Conservation (phyloP, 257 asterid species). For the Przewalskia tangutica region DNA sequence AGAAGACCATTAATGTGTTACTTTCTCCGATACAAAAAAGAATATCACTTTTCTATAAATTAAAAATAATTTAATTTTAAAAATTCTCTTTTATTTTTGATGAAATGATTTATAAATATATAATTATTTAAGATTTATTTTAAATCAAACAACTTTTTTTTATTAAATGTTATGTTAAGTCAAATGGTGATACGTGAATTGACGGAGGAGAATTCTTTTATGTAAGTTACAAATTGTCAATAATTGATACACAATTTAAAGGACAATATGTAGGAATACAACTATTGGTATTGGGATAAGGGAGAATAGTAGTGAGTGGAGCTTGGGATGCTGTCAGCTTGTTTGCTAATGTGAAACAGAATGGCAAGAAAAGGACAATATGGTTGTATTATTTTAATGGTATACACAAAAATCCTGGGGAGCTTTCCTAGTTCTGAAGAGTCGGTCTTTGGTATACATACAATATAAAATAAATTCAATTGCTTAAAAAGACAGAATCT, state of each 20-base stretch:
- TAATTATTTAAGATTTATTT: too few relatives aligned
- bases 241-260: not conserved
- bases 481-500: not conserved
- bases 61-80: too few relatives aligned
- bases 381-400: not conserved
- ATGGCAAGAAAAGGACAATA: not conserved
- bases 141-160: too few relatives aligned
- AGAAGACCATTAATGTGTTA: too few relatives aligned
- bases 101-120: too few relatives aligned
- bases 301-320: not conserved
- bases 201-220: not conserved
- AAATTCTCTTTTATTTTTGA: too few relatives aligned
- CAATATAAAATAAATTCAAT: not conserved
- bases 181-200: too few relatives aligned
- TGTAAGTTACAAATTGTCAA: not conserved
- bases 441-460: not conserved
- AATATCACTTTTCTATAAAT: too few relatives aligned
- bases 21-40: too few relatives aligned
- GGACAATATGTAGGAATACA: not conserved
- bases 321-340: not conserved
- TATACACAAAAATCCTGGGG: not conserved
- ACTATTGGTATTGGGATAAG: not conserved
- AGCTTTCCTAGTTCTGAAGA: conserved; percentile 12
- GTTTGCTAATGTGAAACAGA: not conserved
- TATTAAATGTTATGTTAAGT: too few relatives aligned